Conservation (phyloP, 2,329 filamentous ascomycete genomes). For the Cercospora sp. region DNA sequence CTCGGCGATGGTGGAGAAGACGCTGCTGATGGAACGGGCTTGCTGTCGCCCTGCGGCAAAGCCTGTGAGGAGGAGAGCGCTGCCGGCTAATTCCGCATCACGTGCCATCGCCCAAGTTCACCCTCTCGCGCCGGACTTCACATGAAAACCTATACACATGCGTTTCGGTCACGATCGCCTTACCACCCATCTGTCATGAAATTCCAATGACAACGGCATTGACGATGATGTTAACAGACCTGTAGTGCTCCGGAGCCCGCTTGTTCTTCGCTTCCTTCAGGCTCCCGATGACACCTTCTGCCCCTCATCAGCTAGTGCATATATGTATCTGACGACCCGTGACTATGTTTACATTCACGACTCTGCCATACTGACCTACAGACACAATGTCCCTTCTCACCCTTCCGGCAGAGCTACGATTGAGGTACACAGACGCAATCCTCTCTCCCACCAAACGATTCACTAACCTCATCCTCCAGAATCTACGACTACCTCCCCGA, state of each 20-base stretch:
- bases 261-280: not conserved
- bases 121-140: not conserved
- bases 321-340: not conserved
- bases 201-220: not conserved
- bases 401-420: conserved; percentile 24
- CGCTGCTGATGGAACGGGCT: conserved; percentile 11
- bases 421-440: conserved; percentile 1
- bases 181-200: too few relatives aligned
- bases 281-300: not conserved
- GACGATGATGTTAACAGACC: not conserved
- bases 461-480: not conserved
- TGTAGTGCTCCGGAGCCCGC: not conserved
- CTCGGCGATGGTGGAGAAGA: conserved; percentile 18
- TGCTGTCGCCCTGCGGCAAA: conserved; percentile 9
- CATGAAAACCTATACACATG: not conserved
- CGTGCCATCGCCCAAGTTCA: not conserved
- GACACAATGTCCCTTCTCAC: conserved; percentile 22
- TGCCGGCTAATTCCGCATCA: not conserved
- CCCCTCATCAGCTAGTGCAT: conserved; percentile 7
- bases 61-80: conserved; percentile 1
- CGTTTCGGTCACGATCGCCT: not conserved
- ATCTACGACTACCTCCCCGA: conserved; percentile 30
- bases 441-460: not conserved
- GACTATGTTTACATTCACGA: not conserved
- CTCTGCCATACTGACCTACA: not conserved